These are phyloP conservation scores for Backusella tarrabulga DNA, from an alignment of 192 early-diverging fungal species.

Conservation along the genomic window DNA sequence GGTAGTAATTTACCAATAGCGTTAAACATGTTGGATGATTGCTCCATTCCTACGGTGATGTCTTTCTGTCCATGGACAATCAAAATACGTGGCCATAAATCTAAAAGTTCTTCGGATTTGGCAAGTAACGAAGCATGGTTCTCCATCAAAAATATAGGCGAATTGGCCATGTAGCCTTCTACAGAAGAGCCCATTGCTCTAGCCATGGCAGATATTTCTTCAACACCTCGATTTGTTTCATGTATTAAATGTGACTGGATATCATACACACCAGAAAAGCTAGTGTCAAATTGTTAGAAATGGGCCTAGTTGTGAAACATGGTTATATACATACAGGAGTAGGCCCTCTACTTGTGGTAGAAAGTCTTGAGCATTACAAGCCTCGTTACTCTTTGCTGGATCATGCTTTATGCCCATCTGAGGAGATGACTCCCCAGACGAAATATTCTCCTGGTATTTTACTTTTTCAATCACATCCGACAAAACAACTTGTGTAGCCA, in stretches of 20 bases:
- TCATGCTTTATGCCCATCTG: slow-evolving; percentile 13
- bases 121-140: slow-evolving; percentile 20
- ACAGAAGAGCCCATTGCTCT: slow-evolving; percentile 50
- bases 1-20: slow-evolving; percentile 33
- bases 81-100: slow-evolving; percentile 30
- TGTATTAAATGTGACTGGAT: slow-evolving; percentile 47
- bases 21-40: slow-evolving; percentile 34
- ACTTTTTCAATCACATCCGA: slow-evolving; percentile 30
- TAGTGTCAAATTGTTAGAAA: not conserved
- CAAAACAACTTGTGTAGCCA: slow-evolving; percentile 36
- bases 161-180: slow-evolving; percentile 20
- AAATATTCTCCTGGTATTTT: slow-evolving; percentile 5
- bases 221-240: slow-evolving; percentile 52
- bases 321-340: slow-evolving; percentile 34
- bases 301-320: not conserved
- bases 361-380: slow-evolving; percentile 1
- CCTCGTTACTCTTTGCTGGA: not conserved
- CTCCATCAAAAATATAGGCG: slow-evolving; percentile 29
- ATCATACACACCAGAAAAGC: slow-evolving; percentile 50
- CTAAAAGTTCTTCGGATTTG: slow-evolving; percentile 22
- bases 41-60: slow-evolving; percentile 26
- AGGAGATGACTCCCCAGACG: slow-evolving; percentile 3
- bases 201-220: slow-evolving; percentile 54
- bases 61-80: slow-evolving; percentile 41
- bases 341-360: slow-evolving; percentile 39